Base-by-base conservation (phyloP, 805 yeast genomes). In the Ogataea henricii region DNA sequence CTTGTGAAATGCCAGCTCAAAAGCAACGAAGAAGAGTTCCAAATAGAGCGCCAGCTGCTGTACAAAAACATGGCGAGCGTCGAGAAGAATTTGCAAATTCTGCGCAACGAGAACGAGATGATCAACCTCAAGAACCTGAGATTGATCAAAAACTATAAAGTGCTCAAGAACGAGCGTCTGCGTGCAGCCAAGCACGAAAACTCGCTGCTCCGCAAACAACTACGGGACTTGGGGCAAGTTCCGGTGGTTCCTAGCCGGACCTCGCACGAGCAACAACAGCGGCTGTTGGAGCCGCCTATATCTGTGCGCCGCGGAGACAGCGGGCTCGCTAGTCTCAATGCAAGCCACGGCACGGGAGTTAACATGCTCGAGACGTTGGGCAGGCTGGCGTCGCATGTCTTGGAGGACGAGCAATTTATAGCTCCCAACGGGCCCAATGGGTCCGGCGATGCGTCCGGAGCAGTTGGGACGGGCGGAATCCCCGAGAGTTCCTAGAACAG, bases 321-420 rank as follows among this genome's bases (percentile, higher is more conserved):
- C 9, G 29, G 16, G 17, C 9, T 26, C 6, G 26, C 25, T n/a
- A 39, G 37, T 16, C n/a, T 20, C 20, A 26, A 39, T n/a, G 6
- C 39, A 5, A 22, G 27, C 42, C 45, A n/a, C 10, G 38, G 22
- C 20, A 36, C 18, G 40, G 52, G 45, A 29, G 46, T 45, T 34
- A 54, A 61, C 38, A 55, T 67, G 67, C 54, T 67, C 23, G 67
- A 67, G 44, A 66, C 72, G 0, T 51, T 67, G 21, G 72, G 72
- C 12, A 54, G 67, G 36, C 49, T 67, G 27, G 70, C 70, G 10
- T 55, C 67, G 6, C 69, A 66, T 43, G 70, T 67, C 7, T 51
- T 67, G 33, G 63, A 62, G 36, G 67, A 64, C 40, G 70, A 63
- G 32, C 56, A 59, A 22, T 51, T 51, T 32, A 26, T 12, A 5